These are phyloP conservation scores for Ettlia oleoabundans DNA, from an alignment of 139 green algal genomes.

Conservation along the genomic window DNA sequence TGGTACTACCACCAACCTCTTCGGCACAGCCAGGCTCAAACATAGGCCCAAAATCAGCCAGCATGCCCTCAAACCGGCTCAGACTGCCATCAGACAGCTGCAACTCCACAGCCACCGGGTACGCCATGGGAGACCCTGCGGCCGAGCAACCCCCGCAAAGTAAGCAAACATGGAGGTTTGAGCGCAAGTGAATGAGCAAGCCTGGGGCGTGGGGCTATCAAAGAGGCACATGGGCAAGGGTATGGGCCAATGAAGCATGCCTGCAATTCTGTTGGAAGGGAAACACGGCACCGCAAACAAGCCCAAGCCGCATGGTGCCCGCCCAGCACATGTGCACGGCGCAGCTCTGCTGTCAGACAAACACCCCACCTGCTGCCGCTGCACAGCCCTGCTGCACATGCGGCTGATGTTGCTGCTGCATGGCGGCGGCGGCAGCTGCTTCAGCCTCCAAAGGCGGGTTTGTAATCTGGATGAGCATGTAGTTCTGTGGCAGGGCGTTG, in stretches of 20 bases:
- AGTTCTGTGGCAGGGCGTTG: constrained; percentile 3
- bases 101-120: background rate
- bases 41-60: constrained; percentile 19
- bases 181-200: too few species aligned
- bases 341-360: background rate
- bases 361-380: background rate
- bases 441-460: background rate
- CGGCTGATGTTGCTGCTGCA: background rate
- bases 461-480: constrained; percentile 23
- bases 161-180: too few species aligned
- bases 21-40: constrained; percentile 17
- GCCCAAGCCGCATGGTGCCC: too few species aligned
- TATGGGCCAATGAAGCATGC: too few species aligned
- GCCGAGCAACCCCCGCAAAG: too few species aligned
- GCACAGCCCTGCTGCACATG: background rate
- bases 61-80: background rate
- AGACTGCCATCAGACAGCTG: background rate
- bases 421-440: background rate
- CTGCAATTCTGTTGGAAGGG: too few species aligned
- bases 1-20: background rate
- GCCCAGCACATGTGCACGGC: background rate
- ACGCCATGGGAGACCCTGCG: too few species aligned
- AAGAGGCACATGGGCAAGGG: too few species aligned
- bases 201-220: too few species aligned
- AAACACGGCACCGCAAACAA: too few species aligned